Evolutionary conservation across 495 filamentous ascomycete genomes (phyloP).

Genomic region (Aspergillus sparsus): DNA sequence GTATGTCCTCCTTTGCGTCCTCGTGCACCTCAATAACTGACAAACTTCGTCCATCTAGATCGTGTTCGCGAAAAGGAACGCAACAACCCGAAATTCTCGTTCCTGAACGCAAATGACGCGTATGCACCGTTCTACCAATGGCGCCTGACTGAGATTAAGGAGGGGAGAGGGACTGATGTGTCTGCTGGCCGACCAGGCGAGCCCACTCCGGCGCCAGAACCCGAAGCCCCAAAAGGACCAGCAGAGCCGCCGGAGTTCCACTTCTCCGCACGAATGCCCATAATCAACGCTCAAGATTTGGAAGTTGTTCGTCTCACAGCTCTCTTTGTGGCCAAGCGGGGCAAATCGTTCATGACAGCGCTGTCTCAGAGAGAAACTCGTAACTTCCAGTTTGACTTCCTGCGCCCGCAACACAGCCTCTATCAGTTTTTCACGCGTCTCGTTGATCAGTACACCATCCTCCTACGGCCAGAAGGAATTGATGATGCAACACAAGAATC

Average conservation of each 20-base stretch:
- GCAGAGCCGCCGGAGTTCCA: slow-evolving; percentile 85
- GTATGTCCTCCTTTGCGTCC: slow-evolving; percentile 35
- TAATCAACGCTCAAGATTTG: slow-evolving; percentile 91
- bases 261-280: slow-evolving; percentile 97
- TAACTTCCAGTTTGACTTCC: slow-evolving; percentile 96
- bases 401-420: slow-evolving; percentile 91
- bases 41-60: slow-evolving; percentile 43
- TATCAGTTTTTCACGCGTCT: slow-evolving; percentile 92
- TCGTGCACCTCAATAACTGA: not conserved
- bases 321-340: slow-evolving; percentile 86
- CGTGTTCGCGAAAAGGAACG: slow-evolving; percentile 84
- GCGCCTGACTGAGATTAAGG: slow-evolving; percentile 81
- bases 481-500: slow-evolving; percentile 69
- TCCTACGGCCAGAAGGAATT: slow-evolving; percentile 67
- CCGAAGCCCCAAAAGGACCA: slow-evolving; percentile 75
- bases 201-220: slow-evolving; percentile 53
- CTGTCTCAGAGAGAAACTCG: slow-evolving; percentile 83
- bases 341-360: slow-evolving; percentile 84
- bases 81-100: slow-evolving; percentile 87
- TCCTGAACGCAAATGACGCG: slow-evolving; percentile 76
- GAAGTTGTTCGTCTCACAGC: slow-evolving; percentile 91
- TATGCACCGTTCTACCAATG: slow-evolving; percentile 89
- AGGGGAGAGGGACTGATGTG: slow-evolving; percentile 77
- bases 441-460: slow-evolving; percentile 90
- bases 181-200: slow-evolving; percentile 76